These are phyloP conservation scores for Syzygium oleosum DNA, from an alignment of 345 rosid species.

Conservation along the genomic window DNA sequence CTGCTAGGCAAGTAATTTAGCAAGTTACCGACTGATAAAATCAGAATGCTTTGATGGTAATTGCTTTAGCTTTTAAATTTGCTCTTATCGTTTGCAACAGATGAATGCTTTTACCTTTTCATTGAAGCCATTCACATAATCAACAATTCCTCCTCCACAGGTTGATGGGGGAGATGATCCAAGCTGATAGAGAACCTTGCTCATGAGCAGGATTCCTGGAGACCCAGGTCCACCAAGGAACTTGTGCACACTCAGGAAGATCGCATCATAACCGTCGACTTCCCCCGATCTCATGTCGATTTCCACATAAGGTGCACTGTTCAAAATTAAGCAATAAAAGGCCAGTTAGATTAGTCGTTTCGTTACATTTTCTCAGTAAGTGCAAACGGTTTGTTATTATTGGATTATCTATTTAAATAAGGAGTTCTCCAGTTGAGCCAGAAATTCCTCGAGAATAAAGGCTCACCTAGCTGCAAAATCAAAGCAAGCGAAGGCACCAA, in stretches of 20 bases:
- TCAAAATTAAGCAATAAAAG: not conserved
- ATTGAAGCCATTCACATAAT: conserved; percentile 39
- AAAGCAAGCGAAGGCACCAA: conserved; percentile 48
- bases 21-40: not conserved
- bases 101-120: conserved; percentile 28
- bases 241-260: conserved; percentile 50
- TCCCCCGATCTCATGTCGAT: conserved; percentile 48
- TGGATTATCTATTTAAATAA: not conserved
- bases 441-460: not conserved
- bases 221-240: conserved; percentile 57
- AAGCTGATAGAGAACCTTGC: conserved; percentile 30
- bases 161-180: conserved; percentile 45
- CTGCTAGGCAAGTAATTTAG: conserved; percentile 14
- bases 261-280: conserved; percentile 46
- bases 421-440: too few relatives aligned
- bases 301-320: conserved; percentile 43
- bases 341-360: not conserved
- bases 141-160: conserved; percentile 57
- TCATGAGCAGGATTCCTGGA: conserved; percentile 45
- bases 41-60: not conserved
- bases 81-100: not conserved
- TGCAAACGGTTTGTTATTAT: not conserved
- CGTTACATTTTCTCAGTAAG: not conserved
- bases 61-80: not conserved
- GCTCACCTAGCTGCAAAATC: conserved; percentile 54